A percentile compares a stretch with the other conserved stretches of the same genome.
These are phyloP conservation scores for Kazachstania viticola DNA, from an alignment of 805 yeast species.

Conservation along the genomic window DNA sequence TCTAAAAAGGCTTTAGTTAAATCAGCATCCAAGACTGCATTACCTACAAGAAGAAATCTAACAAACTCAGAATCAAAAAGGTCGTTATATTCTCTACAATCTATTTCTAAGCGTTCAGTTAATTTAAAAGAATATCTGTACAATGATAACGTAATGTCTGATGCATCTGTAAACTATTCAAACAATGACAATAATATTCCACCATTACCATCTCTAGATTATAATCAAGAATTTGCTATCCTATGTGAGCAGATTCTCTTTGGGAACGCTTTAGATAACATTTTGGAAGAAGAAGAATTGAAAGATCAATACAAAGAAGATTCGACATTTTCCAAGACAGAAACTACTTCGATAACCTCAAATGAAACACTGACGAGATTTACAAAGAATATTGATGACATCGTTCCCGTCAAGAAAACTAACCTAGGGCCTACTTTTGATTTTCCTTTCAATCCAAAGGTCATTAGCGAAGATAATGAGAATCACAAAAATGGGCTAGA, in stretches of 20 bases:
- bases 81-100: constrained; percentile 24
- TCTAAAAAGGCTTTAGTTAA: constrained; percentile 4
- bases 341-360: not conserved
- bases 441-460: not conserved
- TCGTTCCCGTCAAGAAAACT: too few relatives aligned
- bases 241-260: constrained; percentile 24
- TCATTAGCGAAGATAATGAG: not conserved
- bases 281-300: constrained; percentile 17
- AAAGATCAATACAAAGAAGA: not conserved
- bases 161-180: not conserved
- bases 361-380: not conserved
- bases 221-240: constrained; percentile 20
- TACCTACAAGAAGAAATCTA: constrained; percentile 12
- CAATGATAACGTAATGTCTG: constrained; percentile 2
- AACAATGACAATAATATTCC: constrained; percentile 6
- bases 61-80: constrained; percentile 23
- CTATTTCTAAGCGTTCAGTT: constrained; percentile 27
- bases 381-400: too few relatives aligned
- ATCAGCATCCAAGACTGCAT: constrained; percentile 11
- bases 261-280: constrained; percentile 18
- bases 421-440: not conserved
- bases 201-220: constrained; percentile 10
- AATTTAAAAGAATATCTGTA: constrained; percentile 23
- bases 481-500: not conserved
- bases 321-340: not conserved